A percentile compares a stretch with the other conserved stretches of the same genome.
These are phyloP conservation scores for Apostasia ramifera DNA, from an alignment of 106 monocot genomes.

Conservation along the genomic window DNA sequence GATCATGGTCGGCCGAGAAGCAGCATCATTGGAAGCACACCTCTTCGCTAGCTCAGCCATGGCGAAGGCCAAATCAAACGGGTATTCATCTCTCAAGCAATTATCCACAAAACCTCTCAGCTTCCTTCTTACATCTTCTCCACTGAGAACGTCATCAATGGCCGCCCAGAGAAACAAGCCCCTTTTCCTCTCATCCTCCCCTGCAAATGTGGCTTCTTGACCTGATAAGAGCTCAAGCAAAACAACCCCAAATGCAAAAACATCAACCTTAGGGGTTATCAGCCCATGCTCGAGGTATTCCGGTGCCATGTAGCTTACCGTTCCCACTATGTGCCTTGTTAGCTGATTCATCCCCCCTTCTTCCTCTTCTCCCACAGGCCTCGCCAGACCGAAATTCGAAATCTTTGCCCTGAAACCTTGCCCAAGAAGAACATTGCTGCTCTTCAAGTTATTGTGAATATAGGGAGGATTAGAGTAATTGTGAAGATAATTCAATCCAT, in stretches of 20 bases:
- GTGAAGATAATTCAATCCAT: constrained; percentile 82
- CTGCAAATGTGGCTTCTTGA: constrained; percentile 31
- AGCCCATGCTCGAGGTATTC: constrained; percentile 92
- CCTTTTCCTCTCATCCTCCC: constrained; percentile 16
- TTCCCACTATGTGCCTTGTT: constrained; percentile 78
- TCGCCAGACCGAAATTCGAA: constrained; percentile 58
- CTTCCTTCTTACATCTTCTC: constrained; percentile 55
- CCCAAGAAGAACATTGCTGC: constrained; percentile 69
- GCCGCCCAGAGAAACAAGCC: constrained; percentile 22
- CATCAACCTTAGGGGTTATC: constrained; percentile 73
- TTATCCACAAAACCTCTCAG: constrained; percentile 58
- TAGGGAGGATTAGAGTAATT: constrained; percentile 60
- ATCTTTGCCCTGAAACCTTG: constrained; percentile 62
- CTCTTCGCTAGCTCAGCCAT: constrained; percentile 68
- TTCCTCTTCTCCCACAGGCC: constrained; percentile 20
- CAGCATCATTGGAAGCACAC: constrained; percentile 44
- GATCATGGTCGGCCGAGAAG: constrained; percentile 31
- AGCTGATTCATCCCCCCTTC: constrained; percentile 23
- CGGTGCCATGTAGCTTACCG: constrained; percentile 76
- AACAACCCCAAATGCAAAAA: constrained; percentile 81
- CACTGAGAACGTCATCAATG: constrained; percentile 26
- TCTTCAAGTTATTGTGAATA: constrained; percentile 80
- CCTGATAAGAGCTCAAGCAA: constrained; percentile 78
- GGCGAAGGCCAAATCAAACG: constrained; percentile 56
- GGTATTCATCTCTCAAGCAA: constrained; percentile 41